Evolutionary conservation across 352 stramenopile genomes (phyloP).

Genomic region (Phytophthora macrochlamydospora): DNA sequence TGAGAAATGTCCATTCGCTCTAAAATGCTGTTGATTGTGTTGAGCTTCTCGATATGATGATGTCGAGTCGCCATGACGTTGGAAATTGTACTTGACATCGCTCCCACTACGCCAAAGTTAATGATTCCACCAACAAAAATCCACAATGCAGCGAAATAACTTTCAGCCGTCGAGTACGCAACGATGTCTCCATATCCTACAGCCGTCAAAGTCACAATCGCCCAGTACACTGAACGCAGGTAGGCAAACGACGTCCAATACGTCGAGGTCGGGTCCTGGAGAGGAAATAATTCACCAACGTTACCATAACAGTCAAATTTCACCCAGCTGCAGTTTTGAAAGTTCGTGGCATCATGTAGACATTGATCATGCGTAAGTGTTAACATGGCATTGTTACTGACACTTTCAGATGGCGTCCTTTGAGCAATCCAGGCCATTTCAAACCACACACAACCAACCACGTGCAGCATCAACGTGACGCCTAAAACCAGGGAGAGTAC

Average conservation of each 20-base stretch:
- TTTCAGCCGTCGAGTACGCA: constrained; percentile 77
- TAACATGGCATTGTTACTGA: background rate
- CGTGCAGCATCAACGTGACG: constrained; percentile 60
- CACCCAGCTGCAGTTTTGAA: constrained; percentile 76
- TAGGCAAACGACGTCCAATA: constrained; percentile 72
- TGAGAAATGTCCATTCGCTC: constrained; percentile 66
- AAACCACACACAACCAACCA: constrained; percentile 74
- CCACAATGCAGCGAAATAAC: constrained; percentile 74
- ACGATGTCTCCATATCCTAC: constrained; percentile 84
- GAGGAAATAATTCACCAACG: constrained; percentile 50
- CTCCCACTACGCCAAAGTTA: constrained; percentile 81
- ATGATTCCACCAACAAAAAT: constrained; percentile 79
- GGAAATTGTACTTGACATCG: constrained; percentile 83
- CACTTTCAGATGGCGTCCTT: constrained; percentile 5
- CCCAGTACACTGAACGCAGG: constrained; percentile 77
- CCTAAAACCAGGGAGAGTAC: constrained; percentile 55
- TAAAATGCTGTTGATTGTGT: constrained; percentile 72
- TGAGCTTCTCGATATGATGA: constrained; percentile 79
- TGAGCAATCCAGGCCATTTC: constrained; percentile 50
- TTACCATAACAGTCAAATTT: constrained; percentile 75
- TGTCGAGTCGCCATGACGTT: constrained; percentile 66
- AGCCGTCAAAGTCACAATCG: constrained; percentile 69
- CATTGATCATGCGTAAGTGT: constrained; percentile 34
- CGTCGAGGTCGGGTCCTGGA: constrained; percentile 38
- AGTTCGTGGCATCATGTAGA: constrained; percentile 56